Conservation (phyloP, 1,284 basidiomycete genomes). For the Trametes polyzona region DNA sequence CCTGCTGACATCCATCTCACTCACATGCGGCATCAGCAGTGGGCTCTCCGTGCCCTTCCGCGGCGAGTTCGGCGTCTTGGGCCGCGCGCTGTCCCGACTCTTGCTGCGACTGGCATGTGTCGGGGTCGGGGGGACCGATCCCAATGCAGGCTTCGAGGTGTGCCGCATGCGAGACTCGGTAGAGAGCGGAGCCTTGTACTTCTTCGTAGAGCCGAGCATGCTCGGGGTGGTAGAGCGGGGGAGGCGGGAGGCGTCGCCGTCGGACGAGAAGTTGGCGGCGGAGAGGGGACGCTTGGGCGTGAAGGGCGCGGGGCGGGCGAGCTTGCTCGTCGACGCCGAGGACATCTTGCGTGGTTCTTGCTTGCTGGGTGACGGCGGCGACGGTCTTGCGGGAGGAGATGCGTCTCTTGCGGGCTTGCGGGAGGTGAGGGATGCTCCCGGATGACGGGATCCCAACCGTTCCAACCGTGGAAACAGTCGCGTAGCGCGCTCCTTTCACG, state of each 20-base stretch:
- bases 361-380: background rate
- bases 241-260: conserved; percentile 22
- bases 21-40: conserved; percentile 48
- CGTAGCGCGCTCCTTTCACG: conserved; percentile 27
- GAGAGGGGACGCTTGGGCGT: conserved; percentile 61
- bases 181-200: conserved; percentile 68
- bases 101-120: conserved; percentile 45
- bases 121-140: conserved; percentile 58
- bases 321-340: conserved; percentile 27
- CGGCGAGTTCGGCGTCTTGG: conserved; percentile 48
- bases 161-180: conserved; percentile 56
- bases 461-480: conserved; percentile 32
- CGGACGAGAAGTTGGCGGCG: conserved; percentile 29
- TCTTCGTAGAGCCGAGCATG: conserved; percentile 58
- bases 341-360: conserved; percentile 2
- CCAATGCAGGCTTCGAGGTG: conserved; percentile 39
- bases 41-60: conserved; percentile 50
- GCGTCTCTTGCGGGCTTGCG: background rate
- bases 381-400: conserved; percentile 2
- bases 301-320: conserved; percentile 43
- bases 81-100: conserved; percentile 41
- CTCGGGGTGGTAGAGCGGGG: conserved; percentile 41
- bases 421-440: no score
- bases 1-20: conserved; percentile 77
- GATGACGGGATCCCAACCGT: background rate